Conservation (phyloP, 2,329 filamentous ascomycete species). For the Trichoderma endophyticum region DNA sequence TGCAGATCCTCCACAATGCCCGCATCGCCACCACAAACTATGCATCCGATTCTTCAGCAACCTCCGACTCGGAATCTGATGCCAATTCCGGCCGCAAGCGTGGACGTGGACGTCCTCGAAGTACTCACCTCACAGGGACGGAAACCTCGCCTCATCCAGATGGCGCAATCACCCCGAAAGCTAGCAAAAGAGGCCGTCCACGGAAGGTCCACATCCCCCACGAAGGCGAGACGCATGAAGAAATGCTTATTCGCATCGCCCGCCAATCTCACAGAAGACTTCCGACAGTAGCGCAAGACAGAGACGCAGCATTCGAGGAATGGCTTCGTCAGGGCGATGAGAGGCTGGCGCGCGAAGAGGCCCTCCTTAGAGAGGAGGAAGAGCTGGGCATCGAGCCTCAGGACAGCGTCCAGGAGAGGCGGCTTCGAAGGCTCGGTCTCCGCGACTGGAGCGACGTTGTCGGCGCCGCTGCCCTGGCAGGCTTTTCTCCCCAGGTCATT, state of each 20-base stretch:
- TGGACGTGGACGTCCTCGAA: constrained; percentile 29
- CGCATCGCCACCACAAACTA: constrained; percentile 48
- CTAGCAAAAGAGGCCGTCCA: constrained; percentile 38
- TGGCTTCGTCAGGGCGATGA: constrained; percentile 35
- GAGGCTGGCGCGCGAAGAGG: constrained; percentile 14
- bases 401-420: constrained; percentile 26
- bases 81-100: constrained; percentile 25
- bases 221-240: constrained; percentile 44
- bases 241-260: constrained; percentile 48
- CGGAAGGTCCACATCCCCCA: constrained; percentile 38
- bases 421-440: constrained; percentile 40
- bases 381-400: constrained; percentile 21
- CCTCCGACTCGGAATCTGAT: constrained; percentile 36
- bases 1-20: constrained; percentile 67
- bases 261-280: constrained; percentile 36
- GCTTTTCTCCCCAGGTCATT: constrained; percentile 64
- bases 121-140: constrained; percentile 8
- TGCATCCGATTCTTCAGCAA: constrained; percentile 40
- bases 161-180: constrained; percentile 14
- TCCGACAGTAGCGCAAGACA: constrained; percentile 26
- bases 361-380: constrained; percentile 17
- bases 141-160: not conserved
- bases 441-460: constrained; percentile 86
- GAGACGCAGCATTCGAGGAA: constrained; percentile 34
- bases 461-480: constrained; percentile 70